A percentile compares a stretch with the other conserved stretches of the same genome.
phyloP scores from a whole-genome alignment of 2,329 filamentous ascomycete genomes.

The Botryotinia globosa region DNA sequence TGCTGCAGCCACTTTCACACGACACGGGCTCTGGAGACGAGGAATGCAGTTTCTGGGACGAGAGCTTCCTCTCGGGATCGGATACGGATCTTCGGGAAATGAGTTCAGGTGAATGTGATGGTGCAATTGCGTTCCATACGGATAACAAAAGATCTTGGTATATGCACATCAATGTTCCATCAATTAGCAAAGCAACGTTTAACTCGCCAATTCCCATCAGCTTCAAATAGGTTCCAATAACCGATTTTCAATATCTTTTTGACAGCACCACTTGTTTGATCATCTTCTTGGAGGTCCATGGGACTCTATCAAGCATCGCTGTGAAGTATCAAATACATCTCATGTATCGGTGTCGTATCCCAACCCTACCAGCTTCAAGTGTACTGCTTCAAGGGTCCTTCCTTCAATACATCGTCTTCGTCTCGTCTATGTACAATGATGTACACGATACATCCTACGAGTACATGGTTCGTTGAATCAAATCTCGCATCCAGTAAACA shows the following conservation, averaged over 20 bases:
- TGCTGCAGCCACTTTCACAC: neutral
- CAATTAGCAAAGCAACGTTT: neutral
- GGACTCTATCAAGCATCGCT: neutral
- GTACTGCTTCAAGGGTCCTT: neutral
- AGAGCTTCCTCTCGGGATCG: neutral
- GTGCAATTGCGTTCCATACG: neutral
- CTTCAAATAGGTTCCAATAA: neutral
- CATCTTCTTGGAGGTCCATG: neutral
- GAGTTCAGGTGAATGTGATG: neutral
- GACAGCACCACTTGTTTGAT: neutral
- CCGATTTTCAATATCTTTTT: neutral
- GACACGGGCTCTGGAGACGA: neutral
- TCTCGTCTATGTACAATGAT: neutral
- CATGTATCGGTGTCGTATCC: neutral
- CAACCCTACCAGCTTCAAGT: neutral
- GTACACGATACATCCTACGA: neutral
- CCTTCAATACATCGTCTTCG: neutral
- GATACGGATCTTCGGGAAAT: neutral
- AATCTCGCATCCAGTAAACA: neutral
- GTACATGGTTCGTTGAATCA: neutral
- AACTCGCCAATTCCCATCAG: neutral
- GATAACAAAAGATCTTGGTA: neutral
- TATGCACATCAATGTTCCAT: neutral
- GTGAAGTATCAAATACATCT: neutral
- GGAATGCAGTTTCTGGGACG: neutral